Percentiles rank a stretch among this genome's conserved stretches.
phyloP scores from a whole-genome alignment of 441 rosid species.

The Syzygium syzygioides region DNA sequence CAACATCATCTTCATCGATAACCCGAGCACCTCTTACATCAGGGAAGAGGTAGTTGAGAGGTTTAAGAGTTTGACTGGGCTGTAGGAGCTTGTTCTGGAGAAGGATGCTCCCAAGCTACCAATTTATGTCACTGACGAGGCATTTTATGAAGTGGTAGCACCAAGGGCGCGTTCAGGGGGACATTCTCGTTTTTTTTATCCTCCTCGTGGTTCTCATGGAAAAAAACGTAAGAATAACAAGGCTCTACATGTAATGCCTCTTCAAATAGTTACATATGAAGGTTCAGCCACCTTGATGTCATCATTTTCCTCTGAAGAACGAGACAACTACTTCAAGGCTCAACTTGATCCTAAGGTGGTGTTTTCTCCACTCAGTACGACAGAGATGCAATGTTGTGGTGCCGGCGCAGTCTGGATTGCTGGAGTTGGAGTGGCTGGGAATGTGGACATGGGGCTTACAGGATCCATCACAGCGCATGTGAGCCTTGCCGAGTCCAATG shows the following conservation, averaged over 20 bases:
- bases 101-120: neutral
- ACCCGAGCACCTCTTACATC: neutral
- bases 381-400: neutral
- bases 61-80: neutral
- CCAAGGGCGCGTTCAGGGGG: neutral
- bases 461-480: neutral
- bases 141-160: neutral
- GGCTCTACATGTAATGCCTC: neutral
- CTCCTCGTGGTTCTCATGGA: neutral
- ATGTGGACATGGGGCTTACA: neutral
- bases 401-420: neutral
- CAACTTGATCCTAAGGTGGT: neutral
- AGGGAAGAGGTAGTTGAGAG: neutral
- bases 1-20: neutral
- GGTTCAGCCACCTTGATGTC: neutral
- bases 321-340: neutral
- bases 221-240: neutral
- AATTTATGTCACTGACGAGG: neutral
- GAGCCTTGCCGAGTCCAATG: neutral
- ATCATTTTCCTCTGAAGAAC: neutral
- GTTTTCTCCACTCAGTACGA: neutral
- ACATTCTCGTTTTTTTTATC: neutral
- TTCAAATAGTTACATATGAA: neutral
- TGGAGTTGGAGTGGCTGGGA: neutral
- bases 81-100: neutral